Conservation (phyloP, 768 basidiomycete species). For the Cystofilobasidium macerans region DNA sequence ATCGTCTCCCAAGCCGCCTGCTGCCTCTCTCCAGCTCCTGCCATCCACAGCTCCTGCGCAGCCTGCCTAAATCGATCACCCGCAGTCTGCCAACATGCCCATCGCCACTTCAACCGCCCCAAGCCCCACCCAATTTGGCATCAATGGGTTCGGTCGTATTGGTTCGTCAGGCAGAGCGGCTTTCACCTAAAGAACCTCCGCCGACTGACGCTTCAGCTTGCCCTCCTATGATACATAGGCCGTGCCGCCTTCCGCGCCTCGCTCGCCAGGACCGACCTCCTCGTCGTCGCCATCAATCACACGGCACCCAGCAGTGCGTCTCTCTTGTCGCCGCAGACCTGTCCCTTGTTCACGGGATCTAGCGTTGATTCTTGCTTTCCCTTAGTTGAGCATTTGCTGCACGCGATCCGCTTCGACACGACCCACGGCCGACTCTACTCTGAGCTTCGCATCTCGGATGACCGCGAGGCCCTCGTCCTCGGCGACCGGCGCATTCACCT, state of each 20-base stretch:
- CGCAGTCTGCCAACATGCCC: not conserved
- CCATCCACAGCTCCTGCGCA: too few species aligned
- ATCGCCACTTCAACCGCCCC: not conserved
- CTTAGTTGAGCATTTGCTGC: constrained; percentile 35
- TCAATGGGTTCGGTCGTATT: constrained; percentile 39
- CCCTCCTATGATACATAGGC: constrained; percentile 12
- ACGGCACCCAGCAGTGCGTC: too few species aligned
- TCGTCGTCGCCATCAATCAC: constrained; percentile 39
- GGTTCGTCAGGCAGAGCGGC: constrained; percentile 27
- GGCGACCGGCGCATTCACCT: constrained; percentile 33
- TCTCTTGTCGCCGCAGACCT: too few species aligned
- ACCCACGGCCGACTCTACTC: constrained; percentile 35
- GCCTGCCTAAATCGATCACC: not conserved
- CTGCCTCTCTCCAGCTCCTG: too few species aligned
- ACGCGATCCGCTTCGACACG: constrained; percentile 37
- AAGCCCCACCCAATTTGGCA: constrained; percentile 26
- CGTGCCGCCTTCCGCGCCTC: constrained; percentile 28
- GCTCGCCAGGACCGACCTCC: constrained; percentile 26
- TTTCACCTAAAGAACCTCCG: too few species aligned
- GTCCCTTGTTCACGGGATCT: too few species aligned
- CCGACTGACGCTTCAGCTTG: not conserved
- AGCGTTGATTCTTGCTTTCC: too few species aligned
- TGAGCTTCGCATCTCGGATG: constrained; percentile 30
- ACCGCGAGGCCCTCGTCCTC: constrained; percentile 27
- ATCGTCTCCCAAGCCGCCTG: too few species aligned